phyloP scores from a whole-genome alignment of 2,329 filamentous ascomycete genomes.

The Ophiocordyceps camponoti-saundersi region DNA sequence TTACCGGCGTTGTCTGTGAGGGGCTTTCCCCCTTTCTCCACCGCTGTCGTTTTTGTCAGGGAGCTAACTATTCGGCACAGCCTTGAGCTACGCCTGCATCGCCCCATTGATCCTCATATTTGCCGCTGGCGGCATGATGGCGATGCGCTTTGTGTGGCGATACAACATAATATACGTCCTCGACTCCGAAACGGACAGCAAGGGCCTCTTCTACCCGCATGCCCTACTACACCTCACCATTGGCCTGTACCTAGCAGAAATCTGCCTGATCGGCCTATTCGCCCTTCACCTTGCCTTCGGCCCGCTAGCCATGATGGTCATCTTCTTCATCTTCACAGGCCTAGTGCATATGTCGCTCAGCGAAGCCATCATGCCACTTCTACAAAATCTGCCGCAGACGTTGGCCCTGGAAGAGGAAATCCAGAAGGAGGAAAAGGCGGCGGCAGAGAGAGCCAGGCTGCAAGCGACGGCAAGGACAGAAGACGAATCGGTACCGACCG shows the following conservation, averaged over 20 bases:
- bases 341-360: constrained; percentile 63
- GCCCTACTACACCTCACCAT: constrained; percentile 73
- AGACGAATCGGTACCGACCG: constrained; percentile 4
- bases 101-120: constrained; percentile 75
- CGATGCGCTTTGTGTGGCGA: constrained; percentile 77
- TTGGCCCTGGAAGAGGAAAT: constrained; percentile 37
- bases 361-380: constrained; percentile 55
- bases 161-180: constrained; percentile 86
- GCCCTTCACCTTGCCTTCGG: constrained; percentile 49
- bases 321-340: constrained; percentile 57
- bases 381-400: constrained; percentile 68
- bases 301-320: constrained; percentile 58
- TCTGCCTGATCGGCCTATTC: constrained; percentile 76
- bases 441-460: constrained; percentile 15
- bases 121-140: constrained; percentile 56
- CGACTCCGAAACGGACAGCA: constrained; percentile 68
- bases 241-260: constrained; percentile 66
- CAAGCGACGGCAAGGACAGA: constrained; percentile 8
- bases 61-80: constrained; percentile 19
- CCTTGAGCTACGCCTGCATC: constrained; percentile 73
- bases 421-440: constrained; percentile 27
- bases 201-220: constrained; percentile 75
- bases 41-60: not conserved
- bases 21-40: too few species aligned
- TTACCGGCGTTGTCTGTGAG: too few species aligned